Evolutionary conservation across 1,139 yeast species (phyloP), one percentile per base, ranked within the genome.

Genomic region (Hansenula lynferdii): DNA sequence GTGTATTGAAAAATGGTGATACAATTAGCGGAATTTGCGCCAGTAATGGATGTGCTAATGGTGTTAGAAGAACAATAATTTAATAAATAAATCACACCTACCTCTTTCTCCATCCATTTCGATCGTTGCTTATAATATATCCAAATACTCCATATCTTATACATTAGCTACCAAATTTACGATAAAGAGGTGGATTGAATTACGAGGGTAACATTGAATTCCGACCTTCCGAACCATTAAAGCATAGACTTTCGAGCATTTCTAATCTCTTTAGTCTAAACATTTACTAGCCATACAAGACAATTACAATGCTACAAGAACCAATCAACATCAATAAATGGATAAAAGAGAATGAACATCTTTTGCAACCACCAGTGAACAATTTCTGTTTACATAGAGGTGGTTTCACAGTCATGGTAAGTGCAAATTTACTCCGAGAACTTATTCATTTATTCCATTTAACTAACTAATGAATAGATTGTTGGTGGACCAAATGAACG

Each of bases 401-500:
- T 4, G 97, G 96, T 0, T 85, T 85, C 56, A 89, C 97, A 1
- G 86, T 87, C 32, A 90, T 90, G 97, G 77, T 79, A 36, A 20
- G 60, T 41, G 8, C 15, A 17, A 22, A 8, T 21, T 8, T 21
- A 18, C 15, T 33, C 26, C 28, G 20, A n/a, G 11, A 3, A 21
- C 7, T 2, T 12, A 7, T 3, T 11, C n/a, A 18, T 18, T 18
- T 19, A 17, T 19, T 19, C 15, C 28, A 38, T 21, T 21, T 22
- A 35, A 16, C 14, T 20, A 12, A n/a, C 12, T 17, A 5, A 8
- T 20, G 9, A 10, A 10, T n/a, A 61, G 65, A 70, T 78, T 36
- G 95, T 90, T 3, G 97, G 97, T 8, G 97, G 97, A 0, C 97
- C 97, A 2, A 90, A 90, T 59, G 95, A 82, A 54, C 71, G 97